Evolutionary conservation across 2,329 filamentous ascomycete genomes (phyloP), one percentile per base, ranked within the genome.

Genomic region (Fusarium chuoi): DNA sequence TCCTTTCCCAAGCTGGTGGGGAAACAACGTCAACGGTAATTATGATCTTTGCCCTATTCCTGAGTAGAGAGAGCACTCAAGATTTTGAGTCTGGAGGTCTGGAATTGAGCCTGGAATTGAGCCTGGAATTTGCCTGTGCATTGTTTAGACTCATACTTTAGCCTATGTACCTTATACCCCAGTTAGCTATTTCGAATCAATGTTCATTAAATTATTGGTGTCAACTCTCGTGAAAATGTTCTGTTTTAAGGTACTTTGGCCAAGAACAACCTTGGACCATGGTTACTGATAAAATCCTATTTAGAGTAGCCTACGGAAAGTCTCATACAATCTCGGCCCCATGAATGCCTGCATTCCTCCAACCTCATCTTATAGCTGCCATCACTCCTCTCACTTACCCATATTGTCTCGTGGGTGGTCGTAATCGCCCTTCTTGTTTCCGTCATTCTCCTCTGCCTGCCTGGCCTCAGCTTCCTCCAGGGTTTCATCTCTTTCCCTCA

Each of bases 1-100:
- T 15, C 82, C 85, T 1, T 89, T 89, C 74, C 87, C 87, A 1
- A 78, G 74, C 5, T 89, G 87, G 87, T 89, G 87, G 87, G 87
- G 87, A 1, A 89, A 89, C 58, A 87, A 88, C 36, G 79, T 71
- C 0, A 77, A 84, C 30, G 87, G 86, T 4, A 82, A 85, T 73
- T 87, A 86, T 52, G 87, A 89, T 73, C 79, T 82, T 44, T 88
- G 87, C 71, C 87, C 86, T 1, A 56, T 75, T 7, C 3, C 75
- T 1, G 82, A 83, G 55, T 83, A 80, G 60, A 18, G 8, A 30
- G 24, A 6, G 7, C 2, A 6, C 11, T 24, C 5, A 5, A 22
- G 8, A 3, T 15, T 24, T 5, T n/a, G 22, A 30, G 36, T 24
- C 6, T 6, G 12, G 15, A 5, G 26, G 33, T 17, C 20, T 33